Conservation (phyloP, 2,329 filamentous ascomycete genomes). For the Pseudogymnoascus sp. region DNA sequence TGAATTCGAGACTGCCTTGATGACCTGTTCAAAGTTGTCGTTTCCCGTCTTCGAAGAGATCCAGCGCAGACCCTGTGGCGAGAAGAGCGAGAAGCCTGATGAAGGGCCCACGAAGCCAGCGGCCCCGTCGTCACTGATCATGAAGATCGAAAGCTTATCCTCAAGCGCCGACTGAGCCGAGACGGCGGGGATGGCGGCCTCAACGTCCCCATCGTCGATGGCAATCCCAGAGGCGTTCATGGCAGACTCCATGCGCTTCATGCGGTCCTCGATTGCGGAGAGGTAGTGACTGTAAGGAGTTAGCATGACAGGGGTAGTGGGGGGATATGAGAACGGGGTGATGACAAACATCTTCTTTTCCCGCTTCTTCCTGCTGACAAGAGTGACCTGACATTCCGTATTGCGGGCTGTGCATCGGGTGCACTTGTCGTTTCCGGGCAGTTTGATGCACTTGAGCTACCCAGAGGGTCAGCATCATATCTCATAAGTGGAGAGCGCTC, state of each 20-base stretch:
- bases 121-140: constrained; percentile 16
- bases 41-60: constrained; percentile 19
- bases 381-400: constrained; percentile 20
- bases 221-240: constrained; percentile 16
- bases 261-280: constrained; percentile 20
- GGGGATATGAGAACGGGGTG: constrained; percentile 7
- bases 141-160: constrained; percentile 17
- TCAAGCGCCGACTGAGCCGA: not conserved
- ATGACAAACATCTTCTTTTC: constrained; percentile 18
- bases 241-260: constrained; percentile 22
- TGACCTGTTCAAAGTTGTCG: constrained; percentile 10
- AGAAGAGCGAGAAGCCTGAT: constrained; percentile 23
- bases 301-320: not conserved
- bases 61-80: constrained; percentile 21
- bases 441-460: constrained; percentile 20
- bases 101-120: constrained; percentile 18
- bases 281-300: constrained; percentile 13
- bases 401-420: constrained; percentile 18
- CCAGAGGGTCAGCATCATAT: not conserved
- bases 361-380: constrained; percentile 22
- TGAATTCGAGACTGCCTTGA: not conserved
- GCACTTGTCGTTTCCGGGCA: constrained; percentile 17
- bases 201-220: not conserved
- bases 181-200: not conserved
- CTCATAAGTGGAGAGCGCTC: not conserved